Evolutionary conservation across 352 stramenopile species (phyloP), one percentile per base, ranked within the genome.

Genomic region (Globisporangium apiculatum): DNA sequence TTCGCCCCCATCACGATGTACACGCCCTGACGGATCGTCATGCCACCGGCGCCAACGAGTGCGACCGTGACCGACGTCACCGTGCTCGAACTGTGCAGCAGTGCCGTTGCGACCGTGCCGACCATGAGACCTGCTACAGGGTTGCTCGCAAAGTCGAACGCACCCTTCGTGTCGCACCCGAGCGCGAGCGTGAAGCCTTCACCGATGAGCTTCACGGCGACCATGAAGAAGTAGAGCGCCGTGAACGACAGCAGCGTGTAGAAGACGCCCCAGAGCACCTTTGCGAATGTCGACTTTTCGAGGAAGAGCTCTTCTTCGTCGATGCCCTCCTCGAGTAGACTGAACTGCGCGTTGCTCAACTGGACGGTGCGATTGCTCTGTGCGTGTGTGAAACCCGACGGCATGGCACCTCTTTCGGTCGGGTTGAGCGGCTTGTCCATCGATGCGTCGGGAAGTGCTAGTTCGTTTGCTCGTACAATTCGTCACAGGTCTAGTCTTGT

Each of bases 1-100:
- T 97, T 97, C 48, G 90, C 87, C n/a, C 90, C 90, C 83, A 97
- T 96, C 59, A 97, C 77, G 61, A 97, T 87, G 56, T 87, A 95
- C 58, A 97, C 92, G 17, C 71, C 90, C 58, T 88, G 72, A 4
- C 86, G 72, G 49, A 96, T 88, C 11, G 75, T 75, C 59, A 97
- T 76, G 14, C 76, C 73, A 7, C 70, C 70, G 4, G 85, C 72
- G 48, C 87, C 73, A 4, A 89, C 82, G 3, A 89, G 61, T 3
- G 78, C 73, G 45, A 92, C 82, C 18, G 79, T 72, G 60, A 94
- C 87, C n/a, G 84, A 88, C 24, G 82, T 94, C 43, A 89, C 83
- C 0, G 84, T 94, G 4, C 72, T 72, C n/a, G 76, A 89, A 18
- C 73, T 87, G 61, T 94, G 84, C 2, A 94, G 57, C 31, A 92